Percentiles rank a stretch among this genome's conserved stretches.
Evolutionary conservation across 2,329 filamentous ascomycete genomes (phyloP).

Genomic region (Myrmaecium sp.): DNA sequence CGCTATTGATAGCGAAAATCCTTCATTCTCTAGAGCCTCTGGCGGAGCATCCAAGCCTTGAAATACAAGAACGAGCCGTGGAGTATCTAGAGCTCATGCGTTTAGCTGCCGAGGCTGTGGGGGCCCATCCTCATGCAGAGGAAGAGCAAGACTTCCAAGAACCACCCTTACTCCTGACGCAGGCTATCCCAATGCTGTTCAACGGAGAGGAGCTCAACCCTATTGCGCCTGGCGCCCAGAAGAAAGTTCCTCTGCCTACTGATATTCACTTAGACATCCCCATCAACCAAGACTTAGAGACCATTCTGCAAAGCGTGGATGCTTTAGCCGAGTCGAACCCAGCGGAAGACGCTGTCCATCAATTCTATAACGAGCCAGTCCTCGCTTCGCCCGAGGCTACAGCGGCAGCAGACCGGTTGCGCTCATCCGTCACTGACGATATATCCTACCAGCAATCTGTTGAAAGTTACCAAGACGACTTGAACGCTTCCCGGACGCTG

Average conservation of each 20-base stretch:
- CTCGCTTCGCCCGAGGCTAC: slow-evolving; percentile 11
- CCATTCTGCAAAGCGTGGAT: slow-evolving; percentile 41
- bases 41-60: slow-evolving; percentile 66
- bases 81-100: slow-evolving; percentile 84
- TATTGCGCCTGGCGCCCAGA: slow-evolving; percentile 66
- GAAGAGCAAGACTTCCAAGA: slow-evolving; percentile 54
- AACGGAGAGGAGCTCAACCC: slow-evolving; percentile 79
- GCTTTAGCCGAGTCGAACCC: slow-evolving; percentile 23
- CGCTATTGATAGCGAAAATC: slow-evolving; percentile 64
- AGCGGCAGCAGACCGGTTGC: slow-evolving; percentile 27
- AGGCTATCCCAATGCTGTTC: slow-evolving; percentile 81
- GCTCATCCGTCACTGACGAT: slow-evolving; percentile 18
- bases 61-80: slow-evolving; percentile 88
- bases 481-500: slow-evolving; percentile 54
- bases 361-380: slow-evolving; percentile 29
- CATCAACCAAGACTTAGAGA: slow-evolving; percentile 59
- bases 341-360: slow-evolving; percentile 26
- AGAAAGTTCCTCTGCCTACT: slow-evolving; percentile 65
- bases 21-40: slow-evolving; percentile 68
- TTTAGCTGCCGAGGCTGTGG: slow-evolving; percentile 65
- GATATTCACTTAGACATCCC: slow-evolving; percentile 64
- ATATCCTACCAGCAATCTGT: slow-evolving; percentile 28
- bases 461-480: slow-evolving; percentile 50
- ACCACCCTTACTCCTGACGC: slow-evolving; percentile 68
- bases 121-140: slow-evolving; percentile 39